Evolutionary conservation across 345 rosid genomes (phyloP), one percentile per base, ranked within the genome.

Genomic region (Combretum micranthum): DNA sequence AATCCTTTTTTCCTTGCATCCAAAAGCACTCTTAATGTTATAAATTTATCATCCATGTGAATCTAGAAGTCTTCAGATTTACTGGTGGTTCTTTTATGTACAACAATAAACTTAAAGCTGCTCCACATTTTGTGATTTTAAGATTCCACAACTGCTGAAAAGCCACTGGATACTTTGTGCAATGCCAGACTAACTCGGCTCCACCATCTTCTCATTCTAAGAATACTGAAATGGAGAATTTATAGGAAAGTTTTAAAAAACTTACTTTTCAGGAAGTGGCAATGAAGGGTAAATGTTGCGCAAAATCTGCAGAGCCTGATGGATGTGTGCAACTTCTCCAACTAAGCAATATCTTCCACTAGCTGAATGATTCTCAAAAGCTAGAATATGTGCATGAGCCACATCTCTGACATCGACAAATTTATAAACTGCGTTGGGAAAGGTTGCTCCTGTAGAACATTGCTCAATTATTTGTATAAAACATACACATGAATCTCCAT

Each of bases 381-480:
- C 70, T 18, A 46, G 65, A 42, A 66, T 20, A 26, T 60, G 70
- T 47, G 64, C 70, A 13, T 4, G 39, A 2, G 70, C 70, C 3
- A 66, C 60, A 49, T 66, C 64, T 66, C 70, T 52, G n/a, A 59
- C 64, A 53, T 66, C 70, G 20, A 59, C 70, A 32, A 26, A 66
- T 59, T 21, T 18, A 23, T 32, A 37, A 21, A 39, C 42, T 18
- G 32, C 13, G 20, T 39, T 60, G 2, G 64, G 64, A 15, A 44
- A 53, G 47, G 64, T 59, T 23, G 59, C 57, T 53, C 70, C 64
- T 66, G 55, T 21, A 59, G 15, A n/a, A 65, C 19, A 42, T 25
- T 50, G 20, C 12, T 20, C 46, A 18, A 56, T 19, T 14, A 10
- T 56, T 15, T 8, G 20, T 2, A 15, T 25, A 25, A 25, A 7